Evolutionary conservation across 2,329 filamentous ascomycete species (phyloP), one percentile per base, ranked within the genome.

Genomic region (Phyllosticta citrichinensis): DNA sequence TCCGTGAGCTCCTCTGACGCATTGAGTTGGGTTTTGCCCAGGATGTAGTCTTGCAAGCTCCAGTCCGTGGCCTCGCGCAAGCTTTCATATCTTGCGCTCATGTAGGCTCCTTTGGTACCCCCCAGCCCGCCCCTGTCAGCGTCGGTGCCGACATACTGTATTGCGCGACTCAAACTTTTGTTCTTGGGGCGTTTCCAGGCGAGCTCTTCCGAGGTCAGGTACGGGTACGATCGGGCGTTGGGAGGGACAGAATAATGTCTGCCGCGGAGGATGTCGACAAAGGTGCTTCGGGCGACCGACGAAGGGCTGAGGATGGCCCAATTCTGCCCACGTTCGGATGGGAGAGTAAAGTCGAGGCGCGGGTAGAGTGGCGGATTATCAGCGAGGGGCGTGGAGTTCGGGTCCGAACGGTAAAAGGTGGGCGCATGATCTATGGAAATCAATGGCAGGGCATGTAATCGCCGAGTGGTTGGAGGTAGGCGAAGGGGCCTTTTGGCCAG

Each of bases 121-220:
- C 82, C 76, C 14, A 83, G 75, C 56, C 79, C 75, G 5, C 81
- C 80, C 25, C 84, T 81, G 66, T 92, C 88, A 2, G 84, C 85
- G 69, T 91, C 89, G 69, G 97, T 97, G 0, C 94, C 93, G 10
- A 97, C 91, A 77, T 96, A 93, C 66, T 87, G 86, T 62, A 99
- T 87, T 0, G 91, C 91, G 65, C 80, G 80, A 12, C 79, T 79
- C 0, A 88, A 84, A 58, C 78, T 81, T 53, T 83, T 80, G 55
- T 89, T 73, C 2, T 79, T 76, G 22, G 73, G 74, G 64, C 79
- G 79, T 67, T 76, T 80, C 5, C 68, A 63, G 2, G 82, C 76
- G 6, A 90, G 80, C 5, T 81, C 79, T 55, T 83, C 80, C 2
- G 81, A 83, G 14, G 87, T 81, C 2, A 97, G 81, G 70, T 88